Evolutionary conservation across 2,329 filamentous ascomycete species (phyloP).

Genomic region (Albophoma yamanashiensis): DNA sequence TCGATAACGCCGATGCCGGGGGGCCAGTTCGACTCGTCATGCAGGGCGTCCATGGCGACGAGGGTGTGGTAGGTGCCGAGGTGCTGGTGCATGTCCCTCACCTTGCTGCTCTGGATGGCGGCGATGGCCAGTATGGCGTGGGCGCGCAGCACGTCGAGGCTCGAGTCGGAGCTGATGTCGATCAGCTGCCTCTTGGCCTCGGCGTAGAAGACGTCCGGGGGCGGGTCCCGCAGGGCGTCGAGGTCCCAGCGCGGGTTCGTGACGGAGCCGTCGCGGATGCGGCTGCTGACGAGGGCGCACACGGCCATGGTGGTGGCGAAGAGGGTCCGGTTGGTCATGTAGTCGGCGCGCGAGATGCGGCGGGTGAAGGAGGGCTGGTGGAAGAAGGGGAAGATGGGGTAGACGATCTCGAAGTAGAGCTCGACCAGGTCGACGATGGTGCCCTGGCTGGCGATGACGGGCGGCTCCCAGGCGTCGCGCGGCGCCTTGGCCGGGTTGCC

Average conservation of each 20-base stretch:
- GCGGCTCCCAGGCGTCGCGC: slow-evolving; percentile 3
- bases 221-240: slow-evolving; percentile 26
- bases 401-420: slow-evolving; percentile 41
- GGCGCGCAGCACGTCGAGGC: slow-evolving; percentile 8
- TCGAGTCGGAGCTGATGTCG: background rate
- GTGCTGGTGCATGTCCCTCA: slow-evolving; percentile 37
- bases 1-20: slow-evolving; percentile 30
- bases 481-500: background rate
- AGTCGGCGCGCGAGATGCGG: slow-evolving; percentile 28
- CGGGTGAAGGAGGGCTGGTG: slow-evolving; percentile 31
- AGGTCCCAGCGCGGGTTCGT: slow-evolving; percentile 24
- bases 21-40: slow-evolving; percentile 44
- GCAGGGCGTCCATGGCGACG: slow-evolving; percentile 34
- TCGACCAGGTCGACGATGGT: slow-evolving; percentile 30
- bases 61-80: slow-evolving; percentile 39
- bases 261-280: slow-evolving; percentile 38
- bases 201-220: slow-evolving; percentile 10
- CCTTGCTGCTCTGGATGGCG: slow-evolving; percentile 39
- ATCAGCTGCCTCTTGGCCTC: slow-evolving; percentile 9
- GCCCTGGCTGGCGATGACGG: slow-evolving; percentile 8
- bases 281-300: slow-evolving; percentile 35
- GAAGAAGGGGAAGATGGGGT: slow-evolving; percentile 42
- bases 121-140: slow-evolving; percentile 36
- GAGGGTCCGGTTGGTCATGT: slow-evolving; percentile 28
- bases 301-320: slow-evolving; percentile 41